Percentiles rank a stretch among this genome's conserved stretches.
Conservation (phyloP, 2,329 filamentous ascomycete species). For the Colletotrichum noveboracense region DNA sequence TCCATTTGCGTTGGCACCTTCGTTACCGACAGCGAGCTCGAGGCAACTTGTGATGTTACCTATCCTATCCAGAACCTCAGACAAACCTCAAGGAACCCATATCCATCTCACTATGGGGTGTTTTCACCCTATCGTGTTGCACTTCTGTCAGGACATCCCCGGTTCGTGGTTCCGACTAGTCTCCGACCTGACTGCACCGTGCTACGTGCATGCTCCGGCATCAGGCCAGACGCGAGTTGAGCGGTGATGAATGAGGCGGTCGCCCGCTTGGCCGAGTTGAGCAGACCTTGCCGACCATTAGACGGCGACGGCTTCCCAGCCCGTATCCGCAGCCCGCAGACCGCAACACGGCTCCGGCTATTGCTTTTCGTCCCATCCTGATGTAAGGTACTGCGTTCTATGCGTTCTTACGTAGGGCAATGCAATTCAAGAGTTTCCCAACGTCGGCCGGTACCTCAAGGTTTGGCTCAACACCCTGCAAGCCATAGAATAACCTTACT, state of each 20-base stretch:
- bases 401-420: not conserved
- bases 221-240: not conserved
- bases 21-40: not conserved
- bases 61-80: not conserved
- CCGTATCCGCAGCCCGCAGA: not conserved
- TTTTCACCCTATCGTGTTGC: not conserved
- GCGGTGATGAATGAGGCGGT: not conserved
- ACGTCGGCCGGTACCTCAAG: not conserved
- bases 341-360: not conserved
- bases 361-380: not conserved
- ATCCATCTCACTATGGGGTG: not conserved
- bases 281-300: not conserved
- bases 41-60: not conserved
- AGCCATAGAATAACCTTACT: not conserved
- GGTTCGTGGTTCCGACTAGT: not conserved
- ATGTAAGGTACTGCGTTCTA: not conserved
- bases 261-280: not conserved
- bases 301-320: not conserved
- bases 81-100: not conserved
- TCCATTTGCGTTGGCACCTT: not conserved
- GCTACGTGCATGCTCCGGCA: not conserved
- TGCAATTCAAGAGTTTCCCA: not conserved
- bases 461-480: not conserved
- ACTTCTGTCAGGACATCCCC: conserved; percentile 1
- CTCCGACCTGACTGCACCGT: not conserved